A percentile compares a stretch with the other conserved stretches of the same genome.
Evolutionary conservation across 1,284 basidiomycete species (phyloP).

Genomic region (Leccinum solheimii): DNA sequence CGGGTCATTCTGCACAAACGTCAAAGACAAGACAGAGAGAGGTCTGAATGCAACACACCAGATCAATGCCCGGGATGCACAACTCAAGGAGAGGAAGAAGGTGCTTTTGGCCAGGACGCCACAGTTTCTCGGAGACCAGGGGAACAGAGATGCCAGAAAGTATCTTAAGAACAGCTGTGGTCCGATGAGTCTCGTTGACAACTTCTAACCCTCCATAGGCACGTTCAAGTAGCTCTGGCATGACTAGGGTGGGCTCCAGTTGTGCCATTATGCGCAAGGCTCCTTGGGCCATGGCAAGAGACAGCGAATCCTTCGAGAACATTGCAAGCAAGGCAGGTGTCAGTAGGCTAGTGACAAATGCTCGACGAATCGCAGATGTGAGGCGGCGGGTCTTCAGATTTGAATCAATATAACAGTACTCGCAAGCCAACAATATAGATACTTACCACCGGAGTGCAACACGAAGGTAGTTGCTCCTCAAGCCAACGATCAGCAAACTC

Average conservation of each 20-base stretch:
- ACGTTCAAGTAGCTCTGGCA: slow-evolving; percentile 92
- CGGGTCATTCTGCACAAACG: slow-evolving; percentile 75
- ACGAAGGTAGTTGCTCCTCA: slow-evolving; percentile 79
- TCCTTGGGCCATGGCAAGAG: slow-evolving; percentile 68
- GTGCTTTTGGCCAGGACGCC: slow-evolving; percentile 86
- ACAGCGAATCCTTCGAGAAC: slow-evolving; percentile 86
- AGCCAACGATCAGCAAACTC: slow-evolving; percentile 84
- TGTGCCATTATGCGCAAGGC: slow-evolving; percentile 74
- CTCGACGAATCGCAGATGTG: slow-evolving; percentile 79
- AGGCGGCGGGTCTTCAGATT: slow-evolving; percentile 63
- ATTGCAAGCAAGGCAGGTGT: slow-evolving; percentile 92
- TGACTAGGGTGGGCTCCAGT: slow-evolving; percentile 84
- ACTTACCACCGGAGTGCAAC: slow-evolving; percentile 79
- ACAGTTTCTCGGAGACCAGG: slow-evolving; percentile 76
- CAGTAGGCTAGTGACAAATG: slow-evolving; percentile 81
- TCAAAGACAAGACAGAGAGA: slow-evolving; percentile 6
- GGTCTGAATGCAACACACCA: slow-evolving; percentile 46
- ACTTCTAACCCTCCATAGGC: slow-evolving; percentile 90
- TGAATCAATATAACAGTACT: slow-evolving; percentile 3
- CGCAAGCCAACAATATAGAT: neutral
- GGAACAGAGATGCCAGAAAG: slow-evolving; percentile 82
- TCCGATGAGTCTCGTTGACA: slow-evolving; percentile 93
- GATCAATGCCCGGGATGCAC: slow-evolving; percentile 88
- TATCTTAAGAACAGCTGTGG: slow-evolving; percentile 87
- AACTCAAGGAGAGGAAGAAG: slow-evolving; percentile 88